Base-by-base conservation (phyloP, 2,329 filamentous ascomycete species). In the Fusarium fujikuroi region DNA sequence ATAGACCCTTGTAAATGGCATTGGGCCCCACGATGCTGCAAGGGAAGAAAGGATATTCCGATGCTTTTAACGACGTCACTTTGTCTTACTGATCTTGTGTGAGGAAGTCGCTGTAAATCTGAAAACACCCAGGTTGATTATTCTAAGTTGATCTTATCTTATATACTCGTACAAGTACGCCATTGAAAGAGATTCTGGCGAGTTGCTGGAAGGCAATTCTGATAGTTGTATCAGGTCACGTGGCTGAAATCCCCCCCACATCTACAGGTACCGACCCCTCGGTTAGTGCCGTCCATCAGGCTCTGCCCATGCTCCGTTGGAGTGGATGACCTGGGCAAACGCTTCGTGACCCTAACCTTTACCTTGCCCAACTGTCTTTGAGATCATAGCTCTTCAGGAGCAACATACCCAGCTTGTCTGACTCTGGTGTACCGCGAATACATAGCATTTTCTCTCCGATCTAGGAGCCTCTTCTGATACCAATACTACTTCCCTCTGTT, bases 1-100 rank as follows among this genome's bases (percentile, higher is more conserved):
- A 75, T 70, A 74, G 71, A 69, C 70, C 73, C 76, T 67, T 75
- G 77, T 66, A 64, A 64, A 67, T 70, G 47, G 53, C 56, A 56
- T 40, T 60, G 60, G 58, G 75, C 67, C 66, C 75, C 76, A 76
- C 75, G 62, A 62, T 71, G 46, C 54, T 47, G 57, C 37, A 57
- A 75, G 76, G 56, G 76, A 78, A 77, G 63, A 78, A 78, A 44
- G 63, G 62, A 77, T 78, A 65, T 75, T 78, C 76, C 76, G 76
- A 40, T n/a, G 44, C n/a, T 36, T 57, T 37, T 12, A 62, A 70
- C 76, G 67, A 78, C 76, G 76, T 78, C 76, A 78, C 75, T 56
- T 21, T 39, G 30, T 21, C 57, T 54, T 57, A 36, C 25, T n/a
- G 28, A 34, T 39, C 28, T 54, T 44, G 63, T 30, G n/a, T 43